These are phyloP conservation scores for Solanum etuberosum DNA, from an alignment of 257 asterid species.

Conservation along the genomic window DNA sequence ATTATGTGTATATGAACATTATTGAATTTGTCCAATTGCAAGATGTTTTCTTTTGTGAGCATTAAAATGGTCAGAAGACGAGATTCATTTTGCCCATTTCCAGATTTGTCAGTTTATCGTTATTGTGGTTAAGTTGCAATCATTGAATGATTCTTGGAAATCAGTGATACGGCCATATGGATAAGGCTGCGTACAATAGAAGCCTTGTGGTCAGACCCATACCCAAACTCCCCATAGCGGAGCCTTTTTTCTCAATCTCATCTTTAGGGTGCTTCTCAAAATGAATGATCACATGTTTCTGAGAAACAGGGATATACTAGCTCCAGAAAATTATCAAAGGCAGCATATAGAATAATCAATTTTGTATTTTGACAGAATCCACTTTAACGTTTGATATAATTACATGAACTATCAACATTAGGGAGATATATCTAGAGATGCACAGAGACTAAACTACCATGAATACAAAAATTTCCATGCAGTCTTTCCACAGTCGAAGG, in stretches of 20 bases:
- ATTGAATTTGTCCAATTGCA: not conserved
- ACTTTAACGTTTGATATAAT: not conserved
- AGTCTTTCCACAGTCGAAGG: not conserved
- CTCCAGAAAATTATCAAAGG: not conserved
- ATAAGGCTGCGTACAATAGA: not conserved
- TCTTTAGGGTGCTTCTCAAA: not conserved
- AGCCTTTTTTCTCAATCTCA: not conserved
- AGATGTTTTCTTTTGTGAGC: not conserved
- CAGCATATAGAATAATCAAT: not conserved
- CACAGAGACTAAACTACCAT: not conserved
- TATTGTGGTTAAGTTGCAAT: not conserved
- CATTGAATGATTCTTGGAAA: not conserved
- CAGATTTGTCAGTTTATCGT: not conserved
- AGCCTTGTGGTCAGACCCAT: not conserved
- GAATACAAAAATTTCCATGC: not conserved
- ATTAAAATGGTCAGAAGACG: not conserved
- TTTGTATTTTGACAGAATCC: not conserved
- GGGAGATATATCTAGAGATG: not conserved
- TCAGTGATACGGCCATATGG: not conserved
- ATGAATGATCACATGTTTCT: not conserved
- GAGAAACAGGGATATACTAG: not conserved
- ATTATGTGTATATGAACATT: not conserved
- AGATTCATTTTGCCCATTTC: not conserved
- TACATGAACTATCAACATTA: not conserved
- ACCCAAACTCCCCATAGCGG: not conserved